Percentiles rank a stretch among this genome's conserved stretches.
These are phyloP conservation scores for Globisporangium middletonii DNA, from an alignment of 352 stramenopile genomes.

Conservation along the genomic window DNA sequence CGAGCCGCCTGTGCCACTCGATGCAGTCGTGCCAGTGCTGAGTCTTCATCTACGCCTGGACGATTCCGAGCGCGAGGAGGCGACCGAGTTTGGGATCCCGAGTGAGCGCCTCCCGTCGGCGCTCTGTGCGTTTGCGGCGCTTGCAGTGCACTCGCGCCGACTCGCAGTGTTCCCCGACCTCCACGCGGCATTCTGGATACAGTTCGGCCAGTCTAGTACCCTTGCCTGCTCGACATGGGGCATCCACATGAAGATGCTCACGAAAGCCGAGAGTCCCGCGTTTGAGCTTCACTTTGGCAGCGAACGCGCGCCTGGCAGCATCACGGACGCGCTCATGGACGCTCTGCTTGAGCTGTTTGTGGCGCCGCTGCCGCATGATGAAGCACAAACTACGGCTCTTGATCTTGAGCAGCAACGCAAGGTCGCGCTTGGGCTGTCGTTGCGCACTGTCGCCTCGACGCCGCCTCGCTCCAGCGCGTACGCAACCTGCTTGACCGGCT, in stretches of 20 bases:
- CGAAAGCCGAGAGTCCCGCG: not conserved
- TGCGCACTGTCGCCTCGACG: not conserved
- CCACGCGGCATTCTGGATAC: not conserved
- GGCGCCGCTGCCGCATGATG: not conserved
- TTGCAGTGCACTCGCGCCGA: not conserved
- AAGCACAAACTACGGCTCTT: not conserved
- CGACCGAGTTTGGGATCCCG: not conserved
- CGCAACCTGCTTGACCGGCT: not conserved
- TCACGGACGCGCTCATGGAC: not conserved
- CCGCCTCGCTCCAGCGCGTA: not conserved
- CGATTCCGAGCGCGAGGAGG: not conserved
- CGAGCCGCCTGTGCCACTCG: not conserved
- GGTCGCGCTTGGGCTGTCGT: not conserved
- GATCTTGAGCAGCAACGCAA: not conserved
- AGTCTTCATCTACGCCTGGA: not conserved
- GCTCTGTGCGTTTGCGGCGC: not conserved
- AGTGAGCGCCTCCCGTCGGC: not conserved
- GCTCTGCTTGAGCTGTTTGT: not conserved
- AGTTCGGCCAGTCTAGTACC: not conserved
- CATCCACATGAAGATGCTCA: not conserved
- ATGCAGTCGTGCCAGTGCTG: not conserved
- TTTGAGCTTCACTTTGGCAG: not conserved
- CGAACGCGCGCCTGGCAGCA: not conserved
- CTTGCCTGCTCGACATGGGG: not conserved
- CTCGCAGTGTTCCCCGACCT: not conserved